phyloP scores from a whole-genome alignment of 345 rosid species.

The Eucalyptus regnans region DNA sequence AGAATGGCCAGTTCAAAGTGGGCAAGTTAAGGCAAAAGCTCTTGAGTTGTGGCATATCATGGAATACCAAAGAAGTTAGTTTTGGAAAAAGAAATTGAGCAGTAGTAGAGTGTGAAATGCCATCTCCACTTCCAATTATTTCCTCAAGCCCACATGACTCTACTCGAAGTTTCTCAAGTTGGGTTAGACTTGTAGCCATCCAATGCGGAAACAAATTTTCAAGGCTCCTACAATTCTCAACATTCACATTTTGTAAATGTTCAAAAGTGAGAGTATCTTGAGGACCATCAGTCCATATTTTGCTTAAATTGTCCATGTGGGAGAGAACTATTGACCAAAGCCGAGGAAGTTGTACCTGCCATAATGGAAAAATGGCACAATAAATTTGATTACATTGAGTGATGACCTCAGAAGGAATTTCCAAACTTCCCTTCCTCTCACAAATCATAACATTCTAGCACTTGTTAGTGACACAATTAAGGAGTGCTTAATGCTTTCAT shows the following conservation, averaged over 20 bases:
- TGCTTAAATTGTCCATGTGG: background rate
- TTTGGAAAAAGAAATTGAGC: fast-evolving
- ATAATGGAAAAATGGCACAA: no score
- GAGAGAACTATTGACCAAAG: fast-evolving
- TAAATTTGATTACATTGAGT: no score
- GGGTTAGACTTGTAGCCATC: background rate
- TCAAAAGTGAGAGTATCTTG: background rate
- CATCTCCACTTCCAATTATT: no score
- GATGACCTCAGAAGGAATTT: background rate
- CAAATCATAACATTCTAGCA: background rate
- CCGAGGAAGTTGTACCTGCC: background rate
- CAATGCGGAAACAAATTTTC: background rate
- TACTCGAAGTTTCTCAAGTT: fast-evolving
- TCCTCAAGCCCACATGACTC: no score
- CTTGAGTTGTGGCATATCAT: no score
- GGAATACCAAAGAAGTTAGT: no score
- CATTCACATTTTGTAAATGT: fast-evolving
- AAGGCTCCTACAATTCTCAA: background rate
- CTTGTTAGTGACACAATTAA: fast-evolving
- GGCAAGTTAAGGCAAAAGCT: fast-evolving
- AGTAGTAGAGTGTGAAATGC: no score
- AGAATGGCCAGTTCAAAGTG: no score
- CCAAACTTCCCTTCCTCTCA: background rate
- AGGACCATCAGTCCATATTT: fast-evolving
- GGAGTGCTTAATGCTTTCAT: no score